Evolutionary conservation across 345 rosid genomes (phyloP).

Genomic region (Ailanthus altissimus): DNA sequence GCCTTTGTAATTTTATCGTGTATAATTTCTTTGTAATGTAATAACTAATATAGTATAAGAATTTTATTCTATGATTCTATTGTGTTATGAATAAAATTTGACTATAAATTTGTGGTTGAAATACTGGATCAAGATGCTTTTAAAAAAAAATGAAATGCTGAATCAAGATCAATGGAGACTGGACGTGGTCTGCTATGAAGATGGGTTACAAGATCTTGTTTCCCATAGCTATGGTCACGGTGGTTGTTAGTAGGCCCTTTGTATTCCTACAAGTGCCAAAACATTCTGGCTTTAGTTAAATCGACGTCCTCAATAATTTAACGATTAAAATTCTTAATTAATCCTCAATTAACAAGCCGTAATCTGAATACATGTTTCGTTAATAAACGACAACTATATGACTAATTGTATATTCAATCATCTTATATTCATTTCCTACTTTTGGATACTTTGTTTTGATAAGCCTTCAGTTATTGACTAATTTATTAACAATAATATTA

Average conservation of each 20-base stretch:
- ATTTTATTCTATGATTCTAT: too few relatives aligned
- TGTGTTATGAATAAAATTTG: neutral
- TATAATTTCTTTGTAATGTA: neutral
- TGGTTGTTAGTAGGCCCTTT: constrained; percentile 9
- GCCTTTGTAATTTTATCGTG: neutral
- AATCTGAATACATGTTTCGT: too few relatives aligned
- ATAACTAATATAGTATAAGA: too few relatives aligned
- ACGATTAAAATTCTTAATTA: neutral
- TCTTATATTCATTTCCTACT: too few relatives aligned
- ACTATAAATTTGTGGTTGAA: neutral
- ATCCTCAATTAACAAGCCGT: neutral
- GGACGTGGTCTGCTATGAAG: neutral
- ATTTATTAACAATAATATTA: too few relatives aligned
- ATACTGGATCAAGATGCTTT: neutral
- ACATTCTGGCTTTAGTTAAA: neutral
- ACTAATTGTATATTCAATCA: too few relatives aligned
- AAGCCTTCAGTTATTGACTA: too few relatives aligned
- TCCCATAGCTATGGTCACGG: neutral
- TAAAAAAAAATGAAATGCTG: too few relatives aligned
- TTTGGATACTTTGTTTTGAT: too few relatives aligned
- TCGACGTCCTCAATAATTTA: neutral
- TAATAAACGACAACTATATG: too few relatives aligned
- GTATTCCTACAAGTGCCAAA: neutral
- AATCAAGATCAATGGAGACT: neutral
- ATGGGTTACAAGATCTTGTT: neutral